Base-by-base conservation (phyloP, 352 stramenopile genomes). In the Thraustochytrium striatum region DNA sequence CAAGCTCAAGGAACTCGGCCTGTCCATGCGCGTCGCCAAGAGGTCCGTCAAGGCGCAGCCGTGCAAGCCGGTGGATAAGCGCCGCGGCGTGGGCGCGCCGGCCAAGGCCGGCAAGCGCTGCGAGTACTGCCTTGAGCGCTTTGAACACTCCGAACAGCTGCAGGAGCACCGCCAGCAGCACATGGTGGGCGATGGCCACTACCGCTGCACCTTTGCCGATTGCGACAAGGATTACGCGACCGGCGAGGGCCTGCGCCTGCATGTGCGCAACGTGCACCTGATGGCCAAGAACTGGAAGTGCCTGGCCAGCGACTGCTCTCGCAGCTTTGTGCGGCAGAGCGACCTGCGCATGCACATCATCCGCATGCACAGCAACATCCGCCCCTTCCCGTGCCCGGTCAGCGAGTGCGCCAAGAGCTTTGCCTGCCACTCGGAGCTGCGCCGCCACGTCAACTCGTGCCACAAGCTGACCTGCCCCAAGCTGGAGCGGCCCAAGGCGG, bases 261-360 rank as follows among this genome's bases (percentile, higher is more conserved):
- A 80, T 38, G 58, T 70, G 32, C 55, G 70, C n/a, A 80, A 80
- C 43, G 55, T 72, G 8, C 70, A 80, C 33, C 41, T 72, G 28
- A 47, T 65, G 1, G 70, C 55, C 30, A 80, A 80, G 58, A n/a
- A 47, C 21, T 80, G 70, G 70, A 62, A 79, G 33, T 80, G 70
- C 58, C 61, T 62, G 5, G 55, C 70, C 32, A 30, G 79, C 8
- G 70, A 59, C 47, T 80, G 70, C 38, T 28, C 7, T 11, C 55
- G 58, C 55, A 59, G 32, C 36, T 80, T 81, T 35, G 70, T 80
- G 35, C 70, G 70, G 7, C 70, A 80, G 58, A 59, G 33, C 1
- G 70, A 80, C 47, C 55, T 80, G 9, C 38, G 70, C 38, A 72
- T 80, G 58, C 70, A 80, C 70, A 80, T 80, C 33, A 61, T 80